Base-by-base conservation (phyloP, 805 yeast genomes). In the Candida wancherniae region DNA sequence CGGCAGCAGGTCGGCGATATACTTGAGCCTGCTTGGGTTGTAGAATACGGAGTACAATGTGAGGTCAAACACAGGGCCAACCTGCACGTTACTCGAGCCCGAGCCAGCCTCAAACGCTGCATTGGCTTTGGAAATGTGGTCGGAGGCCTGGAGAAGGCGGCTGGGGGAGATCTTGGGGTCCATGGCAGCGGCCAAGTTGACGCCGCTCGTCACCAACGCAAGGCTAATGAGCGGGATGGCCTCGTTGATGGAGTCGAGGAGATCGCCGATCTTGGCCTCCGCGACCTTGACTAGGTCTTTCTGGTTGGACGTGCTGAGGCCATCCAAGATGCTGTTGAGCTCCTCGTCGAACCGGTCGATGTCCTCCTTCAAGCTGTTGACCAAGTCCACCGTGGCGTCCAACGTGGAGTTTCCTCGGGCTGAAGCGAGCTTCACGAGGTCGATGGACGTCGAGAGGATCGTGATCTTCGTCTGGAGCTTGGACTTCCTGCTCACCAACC, bases 201-300 rank as follows among this genome's bases (percentile, higher is more conserved):
- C 79, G 0, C 88, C 88, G 7, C 82, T 74, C 1, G 88, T 79
- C 1, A 78, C 69, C 25, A 83, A 51, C 0, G 88, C 73, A 5
- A 83, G 57, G 36, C 75, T 77, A 10, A 84, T 65, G 18, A 80
- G 61, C 1, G 92, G 92, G 17, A 83, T 73, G 0, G 80, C 68
- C 33, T 77, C 81, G 38, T 82, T 84, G 14, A 83, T 77, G 28
- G 77, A 63, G 1, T 44, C 45, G 15, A 78, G 43, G 15, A 82
- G 51, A 10, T 51, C 58, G 9, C 59, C 48, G 62, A 82, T 74
- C 31, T 69, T 69, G 2, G 33, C 47, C 36, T 76, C 77, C 4
- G 79, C 74, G n/a, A 55, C 42, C 22, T 50, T 56, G 3, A 71
- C 59, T 3, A 73, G 65, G 13, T 61, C 64, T 26, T 50, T 50